Percentiles rank a stretch among this genome's conserved stretches.
These are phyloP conservation scores for Cercospora beticola DNA, from an alignment of 2,329 filamentous ascomycete genomes.

Conservation along the genomic window DNA sequence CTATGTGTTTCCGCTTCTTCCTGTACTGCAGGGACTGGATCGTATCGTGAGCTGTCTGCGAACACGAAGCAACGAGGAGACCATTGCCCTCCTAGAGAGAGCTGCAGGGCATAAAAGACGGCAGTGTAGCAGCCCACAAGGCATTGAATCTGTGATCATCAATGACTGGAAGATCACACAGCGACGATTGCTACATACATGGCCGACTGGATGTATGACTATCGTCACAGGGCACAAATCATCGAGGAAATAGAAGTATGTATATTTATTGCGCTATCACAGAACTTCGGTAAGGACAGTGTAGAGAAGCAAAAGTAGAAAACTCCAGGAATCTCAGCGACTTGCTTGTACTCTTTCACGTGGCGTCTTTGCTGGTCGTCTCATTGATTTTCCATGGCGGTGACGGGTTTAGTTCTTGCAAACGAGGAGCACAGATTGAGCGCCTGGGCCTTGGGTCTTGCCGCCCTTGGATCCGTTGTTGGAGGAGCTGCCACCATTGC, in stretches of 20 bases:
- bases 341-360: background rate
- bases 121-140: conserved; percentile 43
- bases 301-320: background rate
- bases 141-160: conserved; percentile 7
- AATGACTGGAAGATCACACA: conserved; percentile 46
- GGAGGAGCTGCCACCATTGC: conserved; percentile 40
- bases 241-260: background rate
- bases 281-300: conserved; percentile 9
- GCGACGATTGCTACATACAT: conserved; percentile 47
- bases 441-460: conserved; percentile 62
- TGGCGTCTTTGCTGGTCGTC: background rate
- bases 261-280: background rate
- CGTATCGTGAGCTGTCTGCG: conserved; percentile 66
- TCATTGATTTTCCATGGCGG: background rate
- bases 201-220: conserved; percentile 50
- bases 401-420: background rate
- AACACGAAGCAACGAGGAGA: conserved; percentile 66
- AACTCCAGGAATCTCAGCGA: background rate
- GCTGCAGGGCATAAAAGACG: conserved; percentile 9
- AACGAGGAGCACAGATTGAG: conserved; percentile 51
- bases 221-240: conserved; percentile 35
- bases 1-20: conserved; percentile 65
- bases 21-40: conserved; percentile 67
- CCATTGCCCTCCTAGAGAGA: conserved; percentile 57
- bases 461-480: conserved; percentile 55